Evolutionary conservation across 2,329 filamentous ascomycete genomes (phyloP).

Genomic region (Lachnellula arida): DNA sequence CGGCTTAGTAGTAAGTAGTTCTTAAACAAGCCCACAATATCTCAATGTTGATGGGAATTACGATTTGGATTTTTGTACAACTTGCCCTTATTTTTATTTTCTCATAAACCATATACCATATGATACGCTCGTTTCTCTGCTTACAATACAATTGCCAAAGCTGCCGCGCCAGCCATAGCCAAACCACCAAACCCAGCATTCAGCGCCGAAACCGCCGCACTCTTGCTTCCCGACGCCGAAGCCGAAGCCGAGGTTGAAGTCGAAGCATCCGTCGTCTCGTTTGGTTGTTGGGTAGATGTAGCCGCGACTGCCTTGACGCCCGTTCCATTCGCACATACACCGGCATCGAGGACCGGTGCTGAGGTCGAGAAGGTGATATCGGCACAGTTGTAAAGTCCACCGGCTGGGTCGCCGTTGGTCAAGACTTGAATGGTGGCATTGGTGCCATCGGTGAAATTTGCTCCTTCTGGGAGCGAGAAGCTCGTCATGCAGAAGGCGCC

Average conservation of each 20-base stretch:
- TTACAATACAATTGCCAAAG: slow-evolving; percentile 10
- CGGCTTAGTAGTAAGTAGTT: too few species aligned
- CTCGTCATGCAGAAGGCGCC: slow-evolving; percentile 64
- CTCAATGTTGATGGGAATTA: too few species aligned
- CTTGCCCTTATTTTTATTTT: background rate
- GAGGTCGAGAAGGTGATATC: slow-evolving; percentile 63
- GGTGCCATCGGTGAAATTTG: slow-evolving; percentile 52
- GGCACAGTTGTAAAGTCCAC: slow-evolving; percentile 70
- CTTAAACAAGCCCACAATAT: too few species aligned
- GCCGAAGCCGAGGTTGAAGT: background rate
- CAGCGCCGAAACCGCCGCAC: slow-evolving; percentile 2
- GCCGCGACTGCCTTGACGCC: slow-evolving; percentile 43
- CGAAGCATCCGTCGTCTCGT: slow-evolving; percentile 6
- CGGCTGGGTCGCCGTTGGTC: slow-evolving; percentile 53
- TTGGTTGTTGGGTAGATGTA: slow-evolving; percentile 6
- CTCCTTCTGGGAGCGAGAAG: slow-evolving; percentile 47
- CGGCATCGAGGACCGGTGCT: slow-evolving; percentile 40
- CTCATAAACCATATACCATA: background rate
- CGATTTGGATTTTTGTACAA: background rate
- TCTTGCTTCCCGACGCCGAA: background rate
- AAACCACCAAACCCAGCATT: slow-evolving; percentile 3
- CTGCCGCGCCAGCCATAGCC: slow-evolving; percentile 2
- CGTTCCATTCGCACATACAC: slow-evolving; percentile 52
- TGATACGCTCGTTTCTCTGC: background rate
- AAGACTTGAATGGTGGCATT: slow-evolving; percentile 67